Evolutionary conservation across 768 basidiomycete genomes (phyloP), one percentile per base, ranked within the genome.

Genomic region (Termitomyces sp.): DNA sequence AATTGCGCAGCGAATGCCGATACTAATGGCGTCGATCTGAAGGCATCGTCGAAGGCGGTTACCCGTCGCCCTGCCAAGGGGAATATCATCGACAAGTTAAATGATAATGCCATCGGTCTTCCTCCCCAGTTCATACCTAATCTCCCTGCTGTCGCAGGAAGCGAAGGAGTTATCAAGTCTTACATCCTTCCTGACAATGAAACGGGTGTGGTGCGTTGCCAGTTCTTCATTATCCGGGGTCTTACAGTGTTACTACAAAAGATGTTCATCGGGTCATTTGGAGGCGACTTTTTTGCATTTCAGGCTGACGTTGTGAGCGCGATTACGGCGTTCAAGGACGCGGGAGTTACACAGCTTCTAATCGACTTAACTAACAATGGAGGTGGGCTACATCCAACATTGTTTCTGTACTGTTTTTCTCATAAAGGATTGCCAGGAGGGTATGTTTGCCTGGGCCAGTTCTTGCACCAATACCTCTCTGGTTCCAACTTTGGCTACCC

Each of bases 251-350:
- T 30, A 33, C 16, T 16, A 42, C 51, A 14, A 46, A 62, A 85
- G 82, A 83, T 85, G 78, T 84, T 82, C 62, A 76, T 86, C 5
- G 83, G 85, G 18, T 83, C 83, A 0, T 88, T 88, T 62, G 76
- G 68, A 24, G 75, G 70, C n/a, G 76, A 84, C 62, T 83, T 79
- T 62, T 61, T 69, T 48, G 69, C 72, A 34, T 86, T 86, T 76
- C 83, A 83, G 67, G 58, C 65, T 1, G 83, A 86, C 60, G 74
- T 78, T 0, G 76, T 73, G 0, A 70, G 78, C 7, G 76, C 81
- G 1, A 67, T 85, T 57, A 63, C 63, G 1, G 64, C 75, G 3
- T 82, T 87, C 72, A 68, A 83, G 60, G 60, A 66, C 0, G 74
- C 76, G 1, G 81, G 81, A 4, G 81, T 84, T 12, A 79, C 74